Evolutionary conservation across 2,329 filamentous ascomycete species (phyloP).

Genomic region (Furcasterigmium furcatum): DNA sequence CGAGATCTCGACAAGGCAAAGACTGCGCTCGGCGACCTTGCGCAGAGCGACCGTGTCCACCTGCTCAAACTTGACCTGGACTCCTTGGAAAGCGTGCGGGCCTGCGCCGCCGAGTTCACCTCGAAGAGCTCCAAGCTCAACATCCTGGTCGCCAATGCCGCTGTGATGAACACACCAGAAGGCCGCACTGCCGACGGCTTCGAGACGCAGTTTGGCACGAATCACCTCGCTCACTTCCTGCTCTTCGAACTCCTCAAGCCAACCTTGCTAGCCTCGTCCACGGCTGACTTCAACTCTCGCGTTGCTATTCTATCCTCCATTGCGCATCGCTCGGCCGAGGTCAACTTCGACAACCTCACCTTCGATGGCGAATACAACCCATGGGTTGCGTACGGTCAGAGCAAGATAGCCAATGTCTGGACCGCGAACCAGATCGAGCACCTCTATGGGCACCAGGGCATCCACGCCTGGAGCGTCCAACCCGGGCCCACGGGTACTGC

Average conservation of each 20-base stretch:
- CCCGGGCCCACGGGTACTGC: constrained; percentile 33
- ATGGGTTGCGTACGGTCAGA: constrained; percentile 34
- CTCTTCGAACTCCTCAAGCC: constrained; percentile 47
- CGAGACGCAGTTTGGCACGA: constrained; percentile 43
- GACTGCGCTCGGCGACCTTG: neutral
- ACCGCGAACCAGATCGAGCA: constrained; percentile 14
- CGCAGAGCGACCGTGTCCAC: neutral
- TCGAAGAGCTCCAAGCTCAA: constrained; percentile 14
- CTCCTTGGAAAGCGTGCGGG: constrained; percentile 26
- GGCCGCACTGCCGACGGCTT: constrained; percentile 12
- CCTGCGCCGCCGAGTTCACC: constrained; percentile 14
- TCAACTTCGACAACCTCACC: constrained; percentile 23
- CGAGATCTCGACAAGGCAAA: constrained; percentile 27
- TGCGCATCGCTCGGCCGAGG: constrained; percentile 29
- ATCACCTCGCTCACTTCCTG: constrained; percentile 51
- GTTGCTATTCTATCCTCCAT: constrained; percentile 40
- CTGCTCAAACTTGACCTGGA: constrained; percentile 26
- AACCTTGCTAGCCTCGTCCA: constrained; percentile 32
- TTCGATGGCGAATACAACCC: constrained; percentile 4
- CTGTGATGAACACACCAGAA: constrained; percentile 7
- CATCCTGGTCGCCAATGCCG: constrained; percentile 33
- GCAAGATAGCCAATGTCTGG: constrained; percentile 46
- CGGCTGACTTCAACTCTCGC: constrained; percentile 29
- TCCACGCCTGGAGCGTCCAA: constrained; percentile 38
- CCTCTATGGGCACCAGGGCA: constrained; percentile 8